Base-by-base conservation (phyloP, 106 monocot genomes). In the Apostasia shenzhenica region DNA sequence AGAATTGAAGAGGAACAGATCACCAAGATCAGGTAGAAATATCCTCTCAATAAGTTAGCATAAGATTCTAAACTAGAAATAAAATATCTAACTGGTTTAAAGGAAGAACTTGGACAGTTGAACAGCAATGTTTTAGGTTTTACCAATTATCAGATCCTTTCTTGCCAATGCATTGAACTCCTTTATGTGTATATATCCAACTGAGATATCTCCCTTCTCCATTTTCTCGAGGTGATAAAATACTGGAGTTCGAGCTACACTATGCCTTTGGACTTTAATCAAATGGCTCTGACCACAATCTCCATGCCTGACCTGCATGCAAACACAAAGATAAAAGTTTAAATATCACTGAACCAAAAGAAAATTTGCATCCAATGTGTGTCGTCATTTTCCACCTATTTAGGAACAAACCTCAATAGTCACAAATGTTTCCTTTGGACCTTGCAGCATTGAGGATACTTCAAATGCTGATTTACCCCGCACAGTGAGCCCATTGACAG, bases 101-200 rank as follows among this genome's bases (percentile, higher is more conserved):
- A 26, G 26, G 26, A 26, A 26, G 26, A 26, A 26, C 26, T 26
- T 26, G 26, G 26, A 26, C 26, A 26, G 26, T 26, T 26, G 26
- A 26, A 26, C 26, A 26, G 26, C 26, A 26, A 26, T 26, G 26
- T 26, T 26, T 26, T 26, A 26, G 26, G 26, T 26, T 37, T 55
- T 83, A 92, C 95, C 95, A 68, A 63, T 97, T 51, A 92, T 73
- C 70, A 97, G 76, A 77, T 97, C 95, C 73, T 92, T 97, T 70
- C 67, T 91, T 45, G 95, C 95, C 76, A 89, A 76, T 67, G 95
- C 91, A 89, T 97, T 97, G 76, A 97, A 97, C 61, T 97, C 95
- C 73, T 92, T 97, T 61, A 97, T 80, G 46, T 81, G 88, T 73
- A 97, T 73, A 73, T 97, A 97, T 66, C 95, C 95, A 76, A 89